Base-by-base conservation (phyloP, 331 rosid genomes). In the Quercus tomentella region DNA sequence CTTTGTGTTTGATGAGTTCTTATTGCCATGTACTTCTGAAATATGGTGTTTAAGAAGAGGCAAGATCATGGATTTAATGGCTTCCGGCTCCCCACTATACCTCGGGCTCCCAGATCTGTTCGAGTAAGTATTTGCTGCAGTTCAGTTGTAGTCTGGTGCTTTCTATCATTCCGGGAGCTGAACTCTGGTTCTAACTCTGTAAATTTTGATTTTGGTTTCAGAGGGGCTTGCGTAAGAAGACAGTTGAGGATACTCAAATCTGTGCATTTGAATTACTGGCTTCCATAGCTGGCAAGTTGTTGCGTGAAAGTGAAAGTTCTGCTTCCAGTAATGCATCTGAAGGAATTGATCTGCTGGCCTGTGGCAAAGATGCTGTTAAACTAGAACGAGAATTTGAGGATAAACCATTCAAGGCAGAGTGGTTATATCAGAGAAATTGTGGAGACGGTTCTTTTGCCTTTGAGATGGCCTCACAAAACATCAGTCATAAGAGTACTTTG, bases 21-120 rank as follows among this genome's bases (percentile, higher is more conserved):
- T 69, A 65, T 28, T 73, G 72, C 77, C 83, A 86, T 81, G 83
- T 81, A 74, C 79, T 90, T 89, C 76, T 88, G 28, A 86, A 87
- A 86, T 86, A 94, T 94, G 98, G 96, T 91, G 95, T 84, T 81
- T 87, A 92, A 92, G 94, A 93, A 85, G 76, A 91, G 85, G 84
- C 76, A 83, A 25, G 88, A 88, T 74, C 56, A 87, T 86, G 92
- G 91, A 87, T 83, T 87, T 70, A 61, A 76, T 82, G 96, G 96
- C 82, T 88, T 93, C 85, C 89, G 72, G 76, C 91, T 86, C 83
- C 90, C 93, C 21, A 56, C 76, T 68, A 80, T 93, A 81, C 97
- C 99, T 67, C 89, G 85, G 82, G 89, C 85, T 82, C 97, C 93
- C 77, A 88, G 99, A 86, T 91, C 99, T 88, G 89, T 84, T 70